Conservation (phyloP, 495 filamentous ascomycete species). For the Penicillium daleae region DNA sequence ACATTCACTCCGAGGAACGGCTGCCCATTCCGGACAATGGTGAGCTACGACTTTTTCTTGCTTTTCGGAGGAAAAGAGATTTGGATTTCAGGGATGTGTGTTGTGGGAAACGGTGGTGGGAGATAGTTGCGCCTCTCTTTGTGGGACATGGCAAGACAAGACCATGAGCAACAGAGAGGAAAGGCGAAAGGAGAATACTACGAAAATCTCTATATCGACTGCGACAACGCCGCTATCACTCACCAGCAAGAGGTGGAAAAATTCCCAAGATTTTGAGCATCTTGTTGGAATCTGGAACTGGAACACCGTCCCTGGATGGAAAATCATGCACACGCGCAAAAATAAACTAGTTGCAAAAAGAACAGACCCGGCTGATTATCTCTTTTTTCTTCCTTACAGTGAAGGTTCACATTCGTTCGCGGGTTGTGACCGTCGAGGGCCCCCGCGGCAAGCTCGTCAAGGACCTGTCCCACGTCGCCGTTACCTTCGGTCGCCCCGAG, state of each 20-base stretch:
- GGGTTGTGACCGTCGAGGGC: conserved; percentile 93
- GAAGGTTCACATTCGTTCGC: conserved; percentile 94
- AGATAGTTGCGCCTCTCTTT: conserved; percentile 14
- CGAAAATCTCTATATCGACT: conserved; percentile 4
- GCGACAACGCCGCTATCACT: conserved; percentile 9
- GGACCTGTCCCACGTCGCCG: conserved; percentile 92
- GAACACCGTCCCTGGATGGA: neutral
- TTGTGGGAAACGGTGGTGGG: conserved; percentile 13
- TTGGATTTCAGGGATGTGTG: conserved; percentile 11
- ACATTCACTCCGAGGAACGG: conserved; percentile 96
- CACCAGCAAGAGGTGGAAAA: conserved; percentile 15
- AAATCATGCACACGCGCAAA: neutral
- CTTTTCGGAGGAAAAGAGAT: conserved; percentile 12
- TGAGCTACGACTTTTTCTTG: conserved; percentile 57
- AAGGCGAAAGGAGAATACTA: neutral
- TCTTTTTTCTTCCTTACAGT: conserved; percentile 59
- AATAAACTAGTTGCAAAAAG: neutral
- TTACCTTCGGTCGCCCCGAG: conserved; percentile 87
- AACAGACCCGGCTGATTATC: conserved; percentile 29
- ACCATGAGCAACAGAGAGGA: neutral
- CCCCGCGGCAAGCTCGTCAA: conserved; percentile 94
- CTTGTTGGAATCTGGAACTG: neutral
- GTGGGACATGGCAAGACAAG: conserved; percentile 6
- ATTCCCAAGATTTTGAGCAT: neutral
- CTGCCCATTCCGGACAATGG: conserved; percentile 94